Conservation (phyloP, 331 rosid genomes). For the Malus hybrid region DNA sequence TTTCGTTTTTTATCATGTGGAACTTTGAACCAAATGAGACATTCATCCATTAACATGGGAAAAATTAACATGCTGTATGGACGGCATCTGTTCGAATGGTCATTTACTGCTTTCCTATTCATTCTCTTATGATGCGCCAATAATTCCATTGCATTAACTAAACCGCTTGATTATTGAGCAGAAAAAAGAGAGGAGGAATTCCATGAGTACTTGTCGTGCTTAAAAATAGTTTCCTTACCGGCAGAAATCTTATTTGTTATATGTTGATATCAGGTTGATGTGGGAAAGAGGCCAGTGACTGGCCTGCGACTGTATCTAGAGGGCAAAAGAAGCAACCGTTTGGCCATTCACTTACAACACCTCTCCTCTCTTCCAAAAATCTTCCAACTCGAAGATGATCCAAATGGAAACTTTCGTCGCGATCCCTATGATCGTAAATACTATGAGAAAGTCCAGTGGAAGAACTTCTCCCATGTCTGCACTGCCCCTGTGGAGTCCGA, state of each 20-base stretch:
- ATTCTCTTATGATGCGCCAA: background rate
- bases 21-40: background rate
- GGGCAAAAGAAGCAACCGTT: slow-evolving; percentile 84
- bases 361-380: slow-evolving; percentile 84
- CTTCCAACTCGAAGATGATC: slow-evolving; percentile 81
- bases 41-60: background rate
- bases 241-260: slow-evolving; percentile 16
- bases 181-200: background rate
- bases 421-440: slow-evolving; percentile 56
- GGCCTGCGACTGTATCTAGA: slow-evolving; percentile 92
- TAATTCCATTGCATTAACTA: background rate
- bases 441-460: slow-evolving; percentile 92
- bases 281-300: slow-evolving; percentile 90
- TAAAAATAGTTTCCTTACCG: slow-evolving; percentile 1
- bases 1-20: background rate
- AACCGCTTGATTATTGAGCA: background rate
- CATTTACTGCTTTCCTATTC: background rate
- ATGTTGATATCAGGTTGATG: slow-evolving; percentile 64
- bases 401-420: slow-evolving; percentile 41
- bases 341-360: slow-evolving; percentile 93
- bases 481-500: slow-evolving; percentile 88
- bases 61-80: no score
- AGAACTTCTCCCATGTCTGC: slow-evolving; percentile 94
- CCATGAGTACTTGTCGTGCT: background rate
- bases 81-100: background rate